A percentile compares a stretch with the other conserved stretches of the same genome.
Conservation (phyloP, 108 stramenopile species). For the Skeletonema grethae region DNA sequence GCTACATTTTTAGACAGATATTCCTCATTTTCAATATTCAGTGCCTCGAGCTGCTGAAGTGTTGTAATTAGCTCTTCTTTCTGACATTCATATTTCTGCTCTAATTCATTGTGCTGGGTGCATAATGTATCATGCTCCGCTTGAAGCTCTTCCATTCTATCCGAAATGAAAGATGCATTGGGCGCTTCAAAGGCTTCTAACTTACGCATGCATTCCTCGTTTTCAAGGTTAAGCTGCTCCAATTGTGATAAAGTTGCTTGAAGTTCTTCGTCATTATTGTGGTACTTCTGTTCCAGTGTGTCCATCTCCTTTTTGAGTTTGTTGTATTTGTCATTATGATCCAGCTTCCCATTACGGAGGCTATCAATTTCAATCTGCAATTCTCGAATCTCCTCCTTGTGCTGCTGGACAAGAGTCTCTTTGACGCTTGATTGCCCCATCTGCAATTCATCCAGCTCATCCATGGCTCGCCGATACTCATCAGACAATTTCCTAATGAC, state of each 20-base stretch:
- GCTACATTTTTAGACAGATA: not conserved
- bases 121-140: not conserved
- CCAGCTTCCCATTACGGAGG: slow-evolving; percentile 7
- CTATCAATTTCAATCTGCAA: not conserved
- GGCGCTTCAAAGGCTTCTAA: slow-evolving; percentile 3
- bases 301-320: slow-evolving; percentile 22
- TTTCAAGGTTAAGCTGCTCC: slow-evolving; percentile 22
- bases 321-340: not conserved
- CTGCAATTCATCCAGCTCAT: slow-evolving; percentile 10
- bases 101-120: slow-evolving; percentile 19
- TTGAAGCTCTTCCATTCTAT: not conserved
- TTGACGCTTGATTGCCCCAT: not conserved
- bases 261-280: slow-evolving; percentile 20
- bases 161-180: not conserved
- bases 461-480: slow-evolving; percentile 16
- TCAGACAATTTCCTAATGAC: slow-evolving; percentile 29
- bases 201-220: slow-evolving; percentile 17
- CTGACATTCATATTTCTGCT: not conserved
- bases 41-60: slow-evolving; percentile 13
- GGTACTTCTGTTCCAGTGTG: slow-evolving; percentile 7
- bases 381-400: slow-evolving; percentile 11
- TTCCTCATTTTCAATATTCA: slow-evolving; percentile 22
- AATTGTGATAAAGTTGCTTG: slow-evolving; percentile 19
- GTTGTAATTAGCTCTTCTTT: slow-evolving; percentile 7
- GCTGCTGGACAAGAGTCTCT: slow-evolving; percentile 11